Evolutionary conservation across 495 filamentous ascomycete species (phyloP).

Genomic region (Podospora anserina): DNA sequence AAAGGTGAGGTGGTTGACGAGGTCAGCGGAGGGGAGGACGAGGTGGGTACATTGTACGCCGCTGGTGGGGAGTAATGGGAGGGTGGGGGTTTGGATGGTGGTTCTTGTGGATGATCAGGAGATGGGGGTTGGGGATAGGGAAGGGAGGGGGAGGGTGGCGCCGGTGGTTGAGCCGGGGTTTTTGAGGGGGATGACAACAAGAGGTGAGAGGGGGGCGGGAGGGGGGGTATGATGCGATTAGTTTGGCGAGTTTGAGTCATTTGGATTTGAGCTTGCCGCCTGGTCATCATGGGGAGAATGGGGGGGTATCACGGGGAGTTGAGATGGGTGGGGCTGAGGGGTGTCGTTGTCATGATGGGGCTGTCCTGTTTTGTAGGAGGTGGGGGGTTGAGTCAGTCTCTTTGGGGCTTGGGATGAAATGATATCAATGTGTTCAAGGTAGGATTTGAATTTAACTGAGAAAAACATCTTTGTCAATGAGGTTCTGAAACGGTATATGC

Average conservation of each 20-base stretch:
- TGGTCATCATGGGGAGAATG: background rate
- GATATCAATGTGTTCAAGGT: too few species aligned
- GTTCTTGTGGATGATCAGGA: constrained; percentile 55
- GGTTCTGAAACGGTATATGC: too few species aligned
- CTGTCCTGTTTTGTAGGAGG: too few species aligned
- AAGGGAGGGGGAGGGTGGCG: background rate
- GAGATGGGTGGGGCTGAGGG: background rate
- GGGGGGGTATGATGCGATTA: background rate
- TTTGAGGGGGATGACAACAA: background rate
- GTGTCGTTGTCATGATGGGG: too few species aligned
- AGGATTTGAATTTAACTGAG: too few species aligned
- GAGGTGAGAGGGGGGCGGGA: background rate
- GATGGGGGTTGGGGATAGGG: background rate
- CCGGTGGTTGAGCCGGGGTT: background rate
- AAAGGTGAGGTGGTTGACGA: constrained; percentile 53
- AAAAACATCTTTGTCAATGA: too few species aligned
- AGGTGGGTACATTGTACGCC: constrained; percentile 65
- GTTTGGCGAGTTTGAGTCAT: background rate
- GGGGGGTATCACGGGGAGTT: background rate
- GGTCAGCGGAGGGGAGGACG: constrained; percentile 43
- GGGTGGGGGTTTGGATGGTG: constrained; percentile 64
- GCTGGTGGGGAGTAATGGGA: constrained; percentile 53
- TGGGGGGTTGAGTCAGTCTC: too few species aligned
- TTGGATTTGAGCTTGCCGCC: constrained; percentile 3
- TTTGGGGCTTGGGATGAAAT: too few species aligned